Base-by-base conservation (phyloP, 1,284 basidiomycete species). In the Melanopsichium pennsylvanicum region DNA sequence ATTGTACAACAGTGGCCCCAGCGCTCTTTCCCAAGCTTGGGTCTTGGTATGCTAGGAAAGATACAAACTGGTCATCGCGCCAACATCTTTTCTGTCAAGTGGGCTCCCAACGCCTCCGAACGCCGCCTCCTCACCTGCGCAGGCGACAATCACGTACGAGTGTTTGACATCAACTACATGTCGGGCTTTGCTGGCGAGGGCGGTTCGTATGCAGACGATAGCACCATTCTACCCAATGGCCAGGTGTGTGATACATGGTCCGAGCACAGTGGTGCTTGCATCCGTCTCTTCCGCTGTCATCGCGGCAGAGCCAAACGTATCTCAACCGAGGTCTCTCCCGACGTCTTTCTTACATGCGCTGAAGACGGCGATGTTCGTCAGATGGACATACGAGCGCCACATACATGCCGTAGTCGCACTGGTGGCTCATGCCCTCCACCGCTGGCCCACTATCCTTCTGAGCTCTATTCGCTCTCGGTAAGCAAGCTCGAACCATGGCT, bases 81-180 rank as follows among this genome's bases (percentile, higher is more conserved):
- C 15, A 96, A 96, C 78, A 93, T 97, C 57, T 97, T 97, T 84
- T 89, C 88, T 55, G 88, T 88, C 2, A 88, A 91, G 48, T 90
- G 91, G 85, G 84, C 95, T 1, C 92, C 92, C 0, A 84, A 87
- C 35, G 26, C 68, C 26, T 45, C 71, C 22, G 45, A 66, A 40
- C 52, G 72, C 7, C 41, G 70, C 88, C 88, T 16, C 84, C 86
- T 32, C 84, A 87, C 88, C 27, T 90, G 88, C 26, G 89, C 92
- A n/a, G 88, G 88, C 8, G 91, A 94, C 80, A 82, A 82, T 10
- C 86, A 92, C 79, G 87, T 95, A 31, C 86, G 92, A 23, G 87
- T 96, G 3, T 91, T 90, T 72, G 92, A 94, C 76, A 82, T 91
- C 47, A 64, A 19, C 54, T 56, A 60, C 57, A 47, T 54, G 44